Evolutionary conservation across 2,329 filamentous ascomycete species (phyloP), one percentile per base, ranked within the genome.

Genomic region (Talaromyces sp.): DNA sequence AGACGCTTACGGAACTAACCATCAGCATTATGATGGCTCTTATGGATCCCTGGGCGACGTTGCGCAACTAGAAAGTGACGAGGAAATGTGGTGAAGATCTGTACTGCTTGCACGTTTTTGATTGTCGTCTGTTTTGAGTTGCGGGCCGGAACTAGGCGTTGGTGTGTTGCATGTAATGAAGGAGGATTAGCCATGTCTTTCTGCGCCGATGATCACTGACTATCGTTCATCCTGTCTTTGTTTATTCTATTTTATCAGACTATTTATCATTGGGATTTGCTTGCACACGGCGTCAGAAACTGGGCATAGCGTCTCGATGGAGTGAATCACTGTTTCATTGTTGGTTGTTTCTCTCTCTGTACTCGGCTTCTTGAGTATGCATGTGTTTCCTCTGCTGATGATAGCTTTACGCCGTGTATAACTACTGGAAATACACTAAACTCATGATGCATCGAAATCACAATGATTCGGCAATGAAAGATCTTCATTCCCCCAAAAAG

Each of bases 31-130:
- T 65, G 75, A 74, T 52, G 58, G 57, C 12, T 39, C 58, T 59
- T 75, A 78, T 65, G 75, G 74, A 60, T 72, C 73, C 46, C 75
- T 75, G 66, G 74, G 75, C 40, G 77, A 79, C 58, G 76, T 78
- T 67, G 71, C 71, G 59, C 77, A 78, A 63, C 67, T 76, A 66
- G 75, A 78, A 65, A 74, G 75, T 57, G 77, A 79, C 64, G 75
- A 77, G 63, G 78, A 80, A 67, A 81, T 81, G 79, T 82, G 80
- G 80, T 81, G 73, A 80, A 56, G 65, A 67, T 64, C 65, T 64
- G 65, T 66, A 67, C 44, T 28, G 18, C 40, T 50, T 50, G 23
- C 46, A 31, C 44, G 5, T 31, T 50, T 50, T 6, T 52, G 25
- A 31, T 23, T 16, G 48, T 9, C 8, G 33, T 35, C n/a, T 14